Percentiles rank a stretch among this genome's conserved stretches.
These are phyloP conservation scores for Arbutus unedo DNA, from an alignment of 148 eudicot species.

Conservation along the genomic window DNA sequence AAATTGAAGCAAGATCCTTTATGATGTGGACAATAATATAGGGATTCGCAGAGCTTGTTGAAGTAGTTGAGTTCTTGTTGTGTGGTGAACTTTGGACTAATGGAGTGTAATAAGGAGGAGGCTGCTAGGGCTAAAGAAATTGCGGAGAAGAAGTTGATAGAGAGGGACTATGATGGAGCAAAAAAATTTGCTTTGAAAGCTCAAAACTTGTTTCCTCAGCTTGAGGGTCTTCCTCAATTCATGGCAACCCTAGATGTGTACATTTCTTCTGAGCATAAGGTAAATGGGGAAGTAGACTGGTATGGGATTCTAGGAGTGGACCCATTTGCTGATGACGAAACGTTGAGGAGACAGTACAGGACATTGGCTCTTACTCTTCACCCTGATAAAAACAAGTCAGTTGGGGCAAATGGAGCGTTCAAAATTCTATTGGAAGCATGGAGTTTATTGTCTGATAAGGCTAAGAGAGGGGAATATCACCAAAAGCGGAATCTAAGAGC, in stretches of 20 bases:
- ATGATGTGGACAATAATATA: background rate
- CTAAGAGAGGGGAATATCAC: conserved; percentile 46
- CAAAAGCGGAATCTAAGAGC: conserved; percentile 27
- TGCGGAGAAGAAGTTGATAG: conserved; percentile 32
- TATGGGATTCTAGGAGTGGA: conserved; percentile 63
- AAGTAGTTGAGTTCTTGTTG: background rate
- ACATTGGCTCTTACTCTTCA: conserved; percentile 59
- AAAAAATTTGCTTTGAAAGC: conserved; percentile 41
- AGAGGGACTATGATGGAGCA: conserved; percentile 37
- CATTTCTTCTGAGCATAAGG: conserved; percentile 47
- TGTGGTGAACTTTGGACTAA: conserved; percentile 2
- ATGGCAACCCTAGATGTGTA: conserved; percentile 46
- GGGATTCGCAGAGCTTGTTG: background rate
- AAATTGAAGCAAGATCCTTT: background rate
- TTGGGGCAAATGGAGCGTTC: conserved; percentile 77
- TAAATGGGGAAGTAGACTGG: conserved; percentile 55
- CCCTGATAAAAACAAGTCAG: conserved; percentile 70
- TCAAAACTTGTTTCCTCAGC: conserved; percentile 46
- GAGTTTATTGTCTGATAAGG: conserved; percentile 54
- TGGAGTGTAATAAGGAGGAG: conserved; percentile 48
- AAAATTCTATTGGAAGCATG: conserved; percentile 60
- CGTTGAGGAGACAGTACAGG: conserved; percentile 48
- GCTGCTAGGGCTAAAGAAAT: conserved; percentile 39
- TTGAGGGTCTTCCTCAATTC: conserved; percentile 57
- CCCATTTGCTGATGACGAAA: conserved; percentile 46